These are phyloP conservation scores for Corchorus capsularis DNA, from an alignment of 345 rosid species.

Conservation along the genomic window DNA sequence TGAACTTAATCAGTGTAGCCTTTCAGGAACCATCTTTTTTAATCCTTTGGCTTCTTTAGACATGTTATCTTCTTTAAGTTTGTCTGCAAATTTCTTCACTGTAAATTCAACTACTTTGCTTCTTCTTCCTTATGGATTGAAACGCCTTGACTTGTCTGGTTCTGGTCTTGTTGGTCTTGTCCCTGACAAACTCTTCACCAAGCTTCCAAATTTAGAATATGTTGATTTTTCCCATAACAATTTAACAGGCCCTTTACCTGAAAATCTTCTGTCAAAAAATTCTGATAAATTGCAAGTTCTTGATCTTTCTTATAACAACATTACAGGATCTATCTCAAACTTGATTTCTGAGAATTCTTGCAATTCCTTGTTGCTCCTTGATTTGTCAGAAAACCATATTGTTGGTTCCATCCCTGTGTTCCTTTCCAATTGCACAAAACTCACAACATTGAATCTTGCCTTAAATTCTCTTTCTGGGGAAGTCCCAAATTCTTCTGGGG, in stretches of 20 bases:
- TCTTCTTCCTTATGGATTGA: slow-evolving; percentile 66
- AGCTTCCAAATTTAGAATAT: slow-evolving; percentile 54
- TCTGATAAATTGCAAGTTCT: slow-evolving; percentile 67
- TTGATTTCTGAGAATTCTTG: slow-evolving; percentile 58
- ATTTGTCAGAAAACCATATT: slow-evolving; percentile 67
- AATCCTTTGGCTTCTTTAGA: slow-evolving; percentile 60
- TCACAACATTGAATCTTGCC: slow-evolving; percentile 64
- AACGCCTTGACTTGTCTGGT: slow-evolving; percentile 65
- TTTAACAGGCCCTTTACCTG: slow-evolving; percentile 65
- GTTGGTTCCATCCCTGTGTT: slow-evolving; percentile 55
- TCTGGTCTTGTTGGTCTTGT: slow-evolving; percentile 63
- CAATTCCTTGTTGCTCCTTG: slow-evolving; percentile 60
- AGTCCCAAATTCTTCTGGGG: slow-evolving; percentile 65
- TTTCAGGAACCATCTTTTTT: slow-evolving; percentile 59
- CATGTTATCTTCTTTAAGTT: slow-evolving; percentile 57
- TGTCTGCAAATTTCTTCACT: slow-evolving; percentile 58
- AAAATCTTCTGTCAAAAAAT: slow-evolving; percentile 42
- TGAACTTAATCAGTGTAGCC: slow-evolving; percentile 59
- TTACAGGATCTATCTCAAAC: slow-evolving; percentile 80
- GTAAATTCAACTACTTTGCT: slow-evolving; percentile 72
- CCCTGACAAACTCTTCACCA: slow-evolving; percentile 63
- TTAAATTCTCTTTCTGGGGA: slow-evolving; percentile 63
- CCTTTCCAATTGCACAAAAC: slow-evolving; percentile 76
- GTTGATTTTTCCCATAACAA: slow-evolving; percentile 64
- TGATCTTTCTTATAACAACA: slow-evolving; percentile 80